Evolutionary conservation across 148 eudicot genomes (phyloP), one percentile per base, ranked within the genome.

Genomic region (Rhododendron molle): DNA sequence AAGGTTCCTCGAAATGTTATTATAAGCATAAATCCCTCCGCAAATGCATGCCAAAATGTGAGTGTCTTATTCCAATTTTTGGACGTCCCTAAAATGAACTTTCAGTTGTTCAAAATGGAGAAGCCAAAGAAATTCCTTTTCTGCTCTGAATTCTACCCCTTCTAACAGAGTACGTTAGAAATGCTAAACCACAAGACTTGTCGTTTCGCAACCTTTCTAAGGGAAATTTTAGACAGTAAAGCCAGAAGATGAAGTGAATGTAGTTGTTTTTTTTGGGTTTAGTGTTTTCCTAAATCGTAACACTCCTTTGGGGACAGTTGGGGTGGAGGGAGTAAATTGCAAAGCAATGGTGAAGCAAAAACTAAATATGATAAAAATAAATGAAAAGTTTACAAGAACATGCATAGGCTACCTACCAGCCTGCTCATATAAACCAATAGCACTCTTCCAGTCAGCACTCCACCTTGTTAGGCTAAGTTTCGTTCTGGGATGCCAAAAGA

Each of bases 371-470:
- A 18, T 71, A 12, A 23, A 26, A 21, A 21, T 15, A 20, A 73
- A 43, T 30, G 49, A 40, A 72, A 28, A 67, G 60, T 34, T 43
- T 32, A 40, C 74, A 43, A 32, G 38, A 56, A 49, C 43, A 69
- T 28, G 32, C 73, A 26, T 28, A 80, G 20, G 28, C 52, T 38
- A 83, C 88, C 83, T 85, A 92, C 95, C 98, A 71, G 98, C 98
- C 87, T 95, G 98, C 90, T 95, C 98, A 85, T 94, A 95, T 84
- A 94, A 71, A 52, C 56, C 86, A 44, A 94, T 88, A 73, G 98
- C 98, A 80, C 89, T 88, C 84, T 81, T 93, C 98, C 98, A 95
- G 90, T 95, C 98, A 81, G 95, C 95, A 89, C 89, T 95, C 98
- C 98, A 95, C 88, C 98, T 91, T 7, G 98, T 95, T 56, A 95